Conservation (phyloP, 352 stramenopile genomes). For the Plasmopara muralis region DNA sequence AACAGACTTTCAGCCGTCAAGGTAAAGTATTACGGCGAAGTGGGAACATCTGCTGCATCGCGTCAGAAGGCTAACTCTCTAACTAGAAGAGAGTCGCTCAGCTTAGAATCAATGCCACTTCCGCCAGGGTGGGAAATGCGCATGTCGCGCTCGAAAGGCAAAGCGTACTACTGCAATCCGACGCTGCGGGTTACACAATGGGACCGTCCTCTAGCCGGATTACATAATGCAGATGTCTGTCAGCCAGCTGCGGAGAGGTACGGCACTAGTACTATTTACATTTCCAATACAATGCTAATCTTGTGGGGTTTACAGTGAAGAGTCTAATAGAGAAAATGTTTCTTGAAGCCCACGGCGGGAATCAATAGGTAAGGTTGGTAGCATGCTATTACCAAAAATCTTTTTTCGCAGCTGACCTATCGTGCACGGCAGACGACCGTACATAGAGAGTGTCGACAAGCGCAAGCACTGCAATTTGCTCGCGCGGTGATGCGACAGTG, state of each 20-base stretch:
- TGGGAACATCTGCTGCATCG: slow-evolving; percentile 13
- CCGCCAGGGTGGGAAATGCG: slow-evolving; percentile 74
- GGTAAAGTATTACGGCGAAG: slow-evolving; percentile 74
- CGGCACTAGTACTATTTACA: not conserved
- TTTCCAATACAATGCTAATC: too few relatives aligned
- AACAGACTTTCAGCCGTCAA: slow-evolving; percentile 66
- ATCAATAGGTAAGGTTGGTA: slow-evolving; percentile 24
- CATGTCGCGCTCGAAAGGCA: slow-evolving; percentile 76
- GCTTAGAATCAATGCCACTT: slow-evolving; percentile 62
- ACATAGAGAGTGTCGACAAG: too few relatives aligned
- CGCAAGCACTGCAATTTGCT: too few relatives aligned
- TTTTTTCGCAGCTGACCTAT: too few relatives aligned
- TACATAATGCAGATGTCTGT: slow-evolving; percentile 45
- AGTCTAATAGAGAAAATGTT: slow-evolving; percentile 14
- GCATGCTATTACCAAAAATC: too few relatives aligned
- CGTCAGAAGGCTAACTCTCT: slow-evolving; percentile 14
- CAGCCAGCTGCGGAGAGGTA: slow-evolving; percentile 19
- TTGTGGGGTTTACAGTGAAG: slow-evolving; percentile 14
- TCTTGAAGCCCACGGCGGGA: slow-evolving; percentile 23
- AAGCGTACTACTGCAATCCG: slow-evolving; percentile 84
- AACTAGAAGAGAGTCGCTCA: slow-evolving; percentile 45
- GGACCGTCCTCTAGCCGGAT: slow-evolving; percentile 69
- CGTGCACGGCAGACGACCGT: too few relatives aligned
- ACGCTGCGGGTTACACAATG: slow-evolving; percentile 68
- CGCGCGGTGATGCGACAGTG: too few relatives aligned